These are phyloP conservation scores for Blastobotrys raffinosifermentans DNA, from an alignment of 1,139 yeast species.

Conservation along the genomic window DNA sequence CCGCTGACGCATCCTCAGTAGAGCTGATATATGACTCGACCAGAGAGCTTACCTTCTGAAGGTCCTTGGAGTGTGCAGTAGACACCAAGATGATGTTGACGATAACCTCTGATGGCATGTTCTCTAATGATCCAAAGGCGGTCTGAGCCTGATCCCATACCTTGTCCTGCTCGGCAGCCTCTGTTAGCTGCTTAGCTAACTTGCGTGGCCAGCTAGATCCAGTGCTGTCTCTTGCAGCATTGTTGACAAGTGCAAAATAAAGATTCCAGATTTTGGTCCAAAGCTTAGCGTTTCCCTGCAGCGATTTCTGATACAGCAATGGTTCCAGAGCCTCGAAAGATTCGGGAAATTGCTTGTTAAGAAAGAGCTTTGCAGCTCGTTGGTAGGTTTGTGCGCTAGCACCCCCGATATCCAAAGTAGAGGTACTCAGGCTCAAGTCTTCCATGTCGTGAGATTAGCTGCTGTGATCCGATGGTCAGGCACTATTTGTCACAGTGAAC, in stretches of 20 bases:
- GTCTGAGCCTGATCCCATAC: constrained; percentile 15
- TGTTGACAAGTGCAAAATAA: constrained; percentile 22
- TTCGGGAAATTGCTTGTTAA: constrained; percentile 22
- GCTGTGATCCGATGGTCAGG: too few relatives aligned
- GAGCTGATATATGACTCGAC: constrained; percentile 16
- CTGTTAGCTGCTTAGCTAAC: constrained; percentile 12
- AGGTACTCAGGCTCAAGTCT: neutral
- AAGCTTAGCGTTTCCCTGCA: constrained; percentile 13
- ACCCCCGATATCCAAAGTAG: neutral
- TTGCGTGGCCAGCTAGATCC: constrained; percentile 15
- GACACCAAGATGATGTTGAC: constrained; percentile 12
- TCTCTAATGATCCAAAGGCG: constrained; percentile 12
- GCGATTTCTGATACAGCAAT: constrained; percentile 11
- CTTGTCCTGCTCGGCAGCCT: constrained; percentile 12
- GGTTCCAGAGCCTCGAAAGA: constrained; percentile 18
- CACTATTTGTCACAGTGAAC: too few relatives aligned
- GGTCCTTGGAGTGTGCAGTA: constrained; percentile 14
- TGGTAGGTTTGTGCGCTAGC: constrained; percentile 12
- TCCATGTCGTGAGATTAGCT: neutral
- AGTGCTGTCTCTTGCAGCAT: constrained; percentile 13
- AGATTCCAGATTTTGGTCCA: constrained; percentile 24
- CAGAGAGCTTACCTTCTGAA: constrained; percentile 13
- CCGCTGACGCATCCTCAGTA: constrained; percentile 13
- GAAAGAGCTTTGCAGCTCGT: constrained; percentile 22
- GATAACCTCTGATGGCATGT: constrained; percentile 11